Percentiles rank a stretch among this genome's conserved stretches.
These are phyloP conservation scores for Tetracladium setigerum DNA, from an alignment of 495 filamentous ascomycete genomes.

Conservation along the genomic window DNA sequence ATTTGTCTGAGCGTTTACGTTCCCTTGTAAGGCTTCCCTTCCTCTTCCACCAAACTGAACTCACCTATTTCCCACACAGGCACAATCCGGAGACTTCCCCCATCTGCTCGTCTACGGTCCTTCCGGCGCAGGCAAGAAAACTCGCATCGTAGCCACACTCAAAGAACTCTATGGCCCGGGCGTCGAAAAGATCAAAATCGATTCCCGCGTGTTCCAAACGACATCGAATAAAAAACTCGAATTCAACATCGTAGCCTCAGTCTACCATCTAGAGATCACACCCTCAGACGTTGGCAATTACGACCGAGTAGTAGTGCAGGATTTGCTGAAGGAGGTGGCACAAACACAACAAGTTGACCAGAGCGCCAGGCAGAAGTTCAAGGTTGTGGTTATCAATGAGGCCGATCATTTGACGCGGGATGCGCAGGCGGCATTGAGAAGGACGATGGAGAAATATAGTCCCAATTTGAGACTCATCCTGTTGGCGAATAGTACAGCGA, in stretches of 20 bases:
- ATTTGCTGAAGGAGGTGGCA: conserved; percentile 93
- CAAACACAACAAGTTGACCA: conserved; percentile 97
- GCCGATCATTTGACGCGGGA: conserved; percentile 92
- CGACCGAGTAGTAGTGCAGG: conserved; percentile 91
- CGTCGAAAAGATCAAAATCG: conserved; percentile 96
- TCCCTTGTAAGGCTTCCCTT: conserved; percentile 58
- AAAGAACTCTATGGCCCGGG: conserved; percentile 88
- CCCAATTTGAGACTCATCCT: conserved; percentile 89
- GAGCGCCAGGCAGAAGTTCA: conserved; percentile 82
- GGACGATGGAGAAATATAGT: conserved; percentile 99
- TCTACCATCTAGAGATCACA: conserved; percentile 97
- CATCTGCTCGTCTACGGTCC: conserved; percentile 95
- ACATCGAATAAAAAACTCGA: conserved; percentile 93
- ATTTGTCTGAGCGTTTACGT: conserved; percentile 78
- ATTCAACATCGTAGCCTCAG: conserved; percentile 93
- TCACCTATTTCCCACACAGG: conserved; percentile 41
- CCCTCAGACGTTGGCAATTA: conserved; percentile 96
- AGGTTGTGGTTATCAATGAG: conserved; percentile 98
- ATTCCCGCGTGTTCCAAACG: conserved; percentile 91
- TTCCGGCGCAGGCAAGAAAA: conserved; percentile 95
- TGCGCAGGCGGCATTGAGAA: conserved; percentile 87
- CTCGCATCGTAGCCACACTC: conserved; percentile 85
- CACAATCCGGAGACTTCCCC: conserved; percentile 93
- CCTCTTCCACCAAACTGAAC: conserved; percentile 6
- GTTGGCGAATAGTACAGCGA: conserved; percentile 88